Conservation (phyloP, 345 rosid genomes). For the Corymbia maculata region DNA sequence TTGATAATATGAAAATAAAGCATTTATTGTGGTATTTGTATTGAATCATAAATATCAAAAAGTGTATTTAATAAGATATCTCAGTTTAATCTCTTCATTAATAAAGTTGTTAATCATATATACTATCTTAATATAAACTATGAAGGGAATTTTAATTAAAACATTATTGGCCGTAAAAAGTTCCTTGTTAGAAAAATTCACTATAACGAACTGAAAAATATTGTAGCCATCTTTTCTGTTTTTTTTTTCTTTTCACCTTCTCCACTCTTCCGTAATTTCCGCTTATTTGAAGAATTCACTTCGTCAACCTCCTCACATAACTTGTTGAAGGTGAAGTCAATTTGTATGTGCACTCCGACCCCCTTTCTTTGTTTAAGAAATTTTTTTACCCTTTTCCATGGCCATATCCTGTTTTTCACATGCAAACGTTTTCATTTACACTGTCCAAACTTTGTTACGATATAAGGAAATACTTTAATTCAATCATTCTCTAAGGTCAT, state of each 20-base stretch:
- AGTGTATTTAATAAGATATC: fast-evolving
- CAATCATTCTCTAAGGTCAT: neutral
- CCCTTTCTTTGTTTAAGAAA: neutral
- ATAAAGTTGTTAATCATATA: neutral
- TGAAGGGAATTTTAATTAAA: neutral
- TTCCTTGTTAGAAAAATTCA: neutral
- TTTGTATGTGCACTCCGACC: neutral
- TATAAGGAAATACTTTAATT: neutral
- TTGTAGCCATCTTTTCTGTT: neutral
- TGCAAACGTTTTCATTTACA: neutral
- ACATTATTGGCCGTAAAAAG: neutral
- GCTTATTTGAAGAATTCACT: neutral
- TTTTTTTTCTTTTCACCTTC: neutral
- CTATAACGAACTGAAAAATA: neutral
- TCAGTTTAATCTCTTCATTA: neutral
- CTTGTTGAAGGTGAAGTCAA: neutral
- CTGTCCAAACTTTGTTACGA: neutral
- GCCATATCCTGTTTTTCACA: neutral
- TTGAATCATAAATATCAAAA: neutral
- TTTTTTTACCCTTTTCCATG: neutral
- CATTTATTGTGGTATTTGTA: neutral
- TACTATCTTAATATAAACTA: neutral
- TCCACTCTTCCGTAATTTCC: neutral
- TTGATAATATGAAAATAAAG: too few species aligned
- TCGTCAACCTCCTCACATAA: neutral